These are phyloP conservation scores for Penstemon davidsonii DNA, from an alignment of 257 asterid genomes.

Conservation along the genomic window DNA sequence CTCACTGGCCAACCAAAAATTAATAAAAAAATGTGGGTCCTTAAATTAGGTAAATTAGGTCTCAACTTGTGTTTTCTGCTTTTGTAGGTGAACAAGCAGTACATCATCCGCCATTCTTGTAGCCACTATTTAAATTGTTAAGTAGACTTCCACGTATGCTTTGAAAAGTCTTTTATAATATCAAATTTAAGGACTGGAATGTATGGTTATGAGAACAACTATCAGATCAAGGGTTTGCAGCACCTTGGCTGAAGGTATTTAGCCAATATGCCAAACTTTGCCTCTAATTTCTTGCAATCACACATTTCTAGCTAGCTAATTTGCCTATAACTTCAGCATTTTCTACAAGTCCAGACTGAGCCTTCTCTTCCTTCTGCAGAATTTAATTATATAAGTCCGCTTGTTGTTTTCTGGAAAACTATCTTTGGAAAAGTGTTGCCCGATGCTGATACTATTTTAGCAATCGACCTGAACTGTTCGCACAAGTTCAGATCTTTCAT, in stretches of 20 bases:
- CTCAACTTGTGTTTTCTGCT: neutral
- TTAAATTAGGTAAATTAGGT: neutral
- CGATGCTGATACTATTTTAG: neutral
- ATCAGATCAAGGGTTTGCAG: neutral
- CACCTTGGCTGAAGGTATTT: conserved; percentile 1
- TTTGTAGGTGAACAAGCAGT: neutral
- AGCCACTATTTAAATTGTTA: neutral
- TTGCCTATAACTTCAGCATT: conserved; percentile 2
- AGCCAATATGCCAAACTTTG: neutral
- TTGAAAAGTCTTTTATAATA: too few species aligned
- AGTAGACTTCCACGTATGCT: neutral
- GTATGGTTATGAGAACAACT: too few species aligned
- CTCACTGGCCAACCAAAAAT: neutral
- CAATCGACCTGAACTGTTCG: conserved; percentile 17
- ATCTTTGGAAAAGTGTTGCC: neutral
- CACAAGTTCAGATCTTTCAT: conserved; percentile 20
- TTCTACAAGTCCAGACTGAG: neutral
- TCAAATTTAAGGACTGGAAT: too few species aligned
- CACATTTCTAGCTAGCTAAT: conserved; percentile 1
- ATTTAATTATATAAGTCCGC: conserved; percentile 6
- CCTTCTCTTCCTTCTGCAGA: neutral
- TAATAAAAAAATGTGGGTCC: neutral
- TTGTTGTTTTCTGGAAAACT: conserved; percentile 15
- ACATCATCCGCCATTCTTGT: neutral
- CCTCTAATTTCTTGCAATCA: conserved; percentile 14